Base-by-base conservation (phyloP, 257 asterid species). In the Lavandula angustifolia region DNA sequence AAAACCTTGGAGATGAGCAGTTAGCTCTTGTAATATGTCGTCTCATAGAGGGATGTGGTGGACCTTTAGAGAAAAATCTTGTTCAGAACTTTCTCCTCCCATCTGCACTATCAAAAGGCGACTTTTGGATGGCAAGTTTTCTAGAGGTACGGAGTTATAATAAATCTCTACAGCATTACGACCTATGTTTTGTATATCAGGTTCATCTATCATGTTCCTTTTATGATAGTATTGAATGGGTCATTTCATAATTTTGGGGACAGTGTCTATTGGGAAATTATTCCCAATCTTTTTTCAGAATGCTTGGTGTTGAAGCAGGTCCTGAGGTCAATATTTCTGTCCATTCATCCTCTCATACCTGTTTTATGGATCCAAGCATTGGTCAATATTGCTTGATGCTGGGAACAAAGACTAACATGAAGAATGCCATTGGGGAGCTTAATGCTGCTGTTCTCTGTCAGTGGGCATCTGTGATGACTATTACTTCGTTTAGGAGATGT, bases 1-100 rank as follows among this genome's bases (percentile, higher is more conserved):
- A 90, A 80, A 89, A 84, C 76, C 92, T 87, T 63, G 95, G 96
- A 69, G 99, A 94, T 83, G 95, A 82, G 79, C 99, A 94, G 81
- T 94, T 94, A 68, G 99, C 96, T 60, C 87, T 94, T 75, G 89
- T 94, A 62, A 84, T 94, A 78, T 94, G 97, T 65, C 97, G 83
- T 73, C 97, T 94, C 78, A 62, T 80, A 41, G 97, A 94, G 73
- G 99, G 99, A 42, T 71, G 62, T 76, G 79, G 92, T 71, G 99
- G 97, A 38, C 78, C 84, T 51, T 73, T 86, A 73, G 96, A 94
- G 67, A 77, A 44, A 66, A 69, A 73, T 65, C 90, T 94, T 63
- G 75, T 94, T 64, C 78, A 82, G 13, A 94, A 86, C 71, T 59
- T 80, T 63, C 91, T 94, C 64, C 97, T 86, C 68, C 99, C 99